phyloP scores from a whole-genome alignment of 306 rosid genomes.

The Lablab purpureus region DNA sequence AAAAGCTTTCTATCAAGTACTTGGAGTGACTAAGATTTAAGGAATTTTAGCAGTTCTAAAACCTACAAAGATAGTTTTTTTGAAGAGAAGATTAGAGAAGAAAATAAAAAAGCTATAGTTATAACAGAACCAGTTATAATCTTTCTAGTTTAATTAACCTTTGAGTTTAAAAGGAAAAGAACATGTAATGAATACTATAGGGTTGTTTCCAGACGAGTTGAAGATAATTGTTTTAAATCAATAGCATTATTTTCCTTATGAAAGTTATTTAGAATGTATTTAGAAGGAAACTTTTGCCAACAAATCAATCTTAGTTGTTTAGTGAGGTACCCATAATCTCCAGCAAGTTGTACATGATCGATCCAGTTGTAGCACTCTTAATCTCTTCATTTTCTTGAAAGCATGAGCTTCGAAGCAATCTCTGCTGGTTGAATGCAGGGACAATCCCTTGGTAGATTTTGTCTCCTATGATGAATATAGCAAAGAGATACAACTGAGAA shows the following conservation, averaged over 20 bases:
- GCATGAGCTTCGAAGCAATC: background rate
- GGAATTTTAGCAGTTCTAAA: background rate
- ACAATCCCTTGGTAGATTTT: background rate
- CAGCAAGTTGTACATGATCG: background rate
- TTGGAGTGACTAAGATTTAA: slow-evolving; percentile 13
- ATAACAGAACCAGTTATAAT: background rate
- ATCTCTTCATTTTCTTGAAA: slow-evolving; percentile 31
- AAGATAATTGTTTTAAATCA: background rate
- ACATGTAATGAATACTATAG: background rate
- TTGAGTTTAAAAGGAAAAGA: background rate
- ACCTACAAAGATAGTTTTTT: background rate
- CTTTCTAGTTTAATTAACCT: no score
- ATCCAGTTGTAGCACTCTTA: slow-evolving; percentile 50
- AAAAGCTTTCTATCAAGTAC: background rate
- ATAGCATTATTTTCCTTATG: background rate
- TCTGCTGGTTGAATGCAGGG: background rate
- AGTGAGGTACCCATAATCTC: no score
- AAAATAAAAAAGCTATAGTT: background rate
- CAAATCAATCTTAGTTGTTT: slow-evolving; percentile 38
- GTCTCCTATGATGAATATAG: background rate
- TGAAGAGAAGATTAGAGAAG: background rate
- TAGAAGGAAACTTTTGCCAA: slow-evolving; percentile 46
- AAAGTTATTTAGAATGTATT: background rate
- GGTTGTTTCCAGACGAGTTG: background rate
- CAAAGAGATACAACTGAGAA: background rate